Evolutionary conservation across 805 yeast genomes (phyloP).

Genomic region (Wickerhamiella occidentalis): DNA sequence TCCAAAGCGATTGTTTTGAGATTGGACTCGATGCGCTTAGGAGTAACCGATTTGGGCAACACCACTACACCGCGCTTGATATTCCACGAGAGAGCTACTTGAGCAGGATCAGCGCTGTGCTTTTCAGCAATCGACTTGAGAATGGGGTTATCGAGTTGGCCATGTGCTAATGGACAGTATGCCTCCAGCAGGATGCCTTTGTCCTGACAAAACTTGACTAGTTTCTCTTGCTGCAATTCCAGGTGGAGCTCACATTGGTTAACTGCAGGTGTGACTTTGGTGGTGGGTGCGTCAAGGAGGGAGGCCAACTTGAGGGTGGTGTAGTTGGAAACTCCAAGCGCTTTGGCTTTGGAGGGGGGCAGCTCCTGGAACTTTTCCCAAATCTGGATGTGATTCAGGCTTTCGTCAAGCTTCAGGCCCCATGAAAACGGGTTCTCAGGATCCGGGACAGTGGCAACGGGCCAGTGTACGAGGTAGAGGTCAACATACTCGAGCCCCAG

Average conservation of each 20-base stretch:
- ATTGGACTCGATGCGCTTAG: slow-evolving; percentile 41
- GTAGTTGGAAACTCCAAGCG: slow-evolving; percentile 66
- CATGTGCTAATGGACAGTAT: slow-evolving; percentile 63
- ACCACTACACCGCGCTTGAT: slow-evolving; percentile 48
- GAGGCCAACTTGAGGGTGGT: slow-evolving; percentile 39
- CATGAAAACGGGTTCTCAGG: slow-evolving; percentile 33
- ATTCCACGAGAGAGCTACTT: slow-evolving; percentile 51
- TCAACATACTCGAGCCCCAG: slow-evolving; percentile 52
- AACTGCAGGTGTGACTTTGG: slow-evolving; percentile 47
- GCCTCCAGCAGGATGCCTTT: slow-evolving; percentile 53
- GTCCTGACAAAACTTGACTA: slow-evolving; percentile 39
- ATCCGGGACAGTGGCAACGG: slow-evolving; percentile 19
- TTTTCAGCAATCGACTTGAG: slow-evolving; percentile 48
- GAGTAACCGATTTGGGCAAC: slow-evolving; percentile 60
- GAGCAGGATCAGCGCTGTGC: slow-evolving; percentile 41
- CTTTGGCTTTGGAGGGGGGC: slow-evolving; percentile 38
- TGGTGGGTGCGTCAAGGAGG: slow-evolving; percentile 34
- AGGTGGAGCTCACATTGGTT: slow-evolving; percentile 72
- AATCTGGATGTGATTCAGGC: slow-evolving; percentile 39
- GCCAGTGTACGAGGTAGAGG: slow-evolving; percentile 55
- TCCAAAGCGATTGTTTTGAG: slow-evolving; percentile 31
- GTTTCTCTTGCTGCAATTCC: slow-evolving; percentile 49
- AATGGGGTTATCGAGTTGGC: slow-evolving; percentile 38
- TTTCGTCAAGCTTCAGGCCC: slow-evolving; percentile 26
- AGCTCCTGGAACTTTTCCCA: slow-evolving; percentile 47